Evolutionary conservation across 768 basidiomycete species (phyloP), one percentile per base, ranked within the genome.

Genomic region (Leccinellum rugosiceps): DNA sequence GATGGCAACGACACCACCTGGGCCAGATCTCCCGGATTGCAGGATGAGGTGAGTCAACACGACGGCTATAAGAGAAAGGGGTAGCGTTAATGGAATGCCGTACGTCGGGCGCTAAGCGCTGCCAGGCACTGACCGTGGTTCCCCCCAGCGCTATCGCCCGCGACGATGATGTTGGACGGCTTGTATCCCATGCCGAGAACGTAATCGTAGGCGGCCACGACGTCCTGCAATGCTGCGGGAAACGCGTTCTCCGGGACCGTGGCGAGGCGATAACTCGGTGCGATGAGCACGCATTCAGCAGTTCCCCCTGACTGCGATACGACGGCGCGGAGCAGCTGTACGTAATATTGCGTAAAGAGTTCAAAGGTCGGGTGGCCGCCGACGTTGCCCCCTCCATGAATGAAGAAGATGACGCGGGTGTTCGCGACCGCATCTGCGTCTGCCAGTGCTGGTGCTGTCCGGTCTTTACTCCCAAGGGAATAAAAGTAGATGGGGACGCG

Each of bases 1-100:
- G 28, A 89, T 75, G 21, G 86, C 72, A 25, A 83, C 73, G 59
- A 90, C 71, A 59, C 87, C 83, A 0, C 71, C 67, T 43, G 83
- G 82, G 35, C 86, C 72, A 2, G 74, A 72, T 46, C 73, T 41
- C 65, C 15, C 81, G 19, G 84, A 83, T 72, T 88, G 85, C 57
- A 77, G 73, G 46, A 82, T 68, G 19, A 72, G 63, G 35, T 70
- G 68, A 3, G 69, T 60, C 41, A 69, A 41, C 3, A 69, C 56
- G 13, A 70, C 1, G 31, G 69, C 69, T 65, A n/a, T n/a, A 30
- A 5, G 6, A 6, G n/a, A 17, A n/a, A n/a, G 31, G 30, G 11
- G 2, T 14, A n/a, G 13, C 7, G 30, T 49, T n/a, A 49, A 45
- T n/a, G 23, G 7, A 13, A 3, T 30, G 48, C 25, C n/a, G n/a